Evolutionary conservation across 345 rosid species (phyloP).

Genomic region (Orychophragmus violaceus): DNA sequence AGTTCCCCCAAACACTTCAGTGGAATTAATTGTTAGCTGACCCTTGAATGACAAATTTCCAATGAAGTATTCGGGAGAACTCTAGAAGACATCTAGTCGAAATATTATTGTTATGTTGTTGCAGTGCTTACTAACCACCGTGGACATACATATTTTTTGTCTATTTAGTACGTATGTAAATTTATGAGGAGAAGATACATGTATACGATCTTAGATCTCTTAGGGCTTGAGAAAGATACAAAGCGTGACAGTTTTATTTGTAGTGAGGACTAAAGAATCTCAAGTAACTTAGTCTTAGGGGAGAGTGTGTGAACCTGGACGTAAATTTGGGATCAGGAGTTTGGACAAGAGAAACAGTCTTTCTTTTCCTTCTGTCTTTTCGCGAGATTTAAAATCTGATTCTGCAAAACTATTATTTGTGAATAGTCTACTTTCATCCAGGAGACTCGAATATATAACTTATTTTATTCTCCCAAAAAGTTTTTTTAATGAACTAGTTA

Average conservation of each 20-base stretch:
- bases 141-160: not conserved
- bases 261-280: constrained; percentile 17
- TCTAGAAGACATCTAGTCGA: constrained; percentile 18
- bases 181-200: not conserved
- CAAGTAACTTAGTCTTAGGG: not conserved
- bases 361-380: not conserved
- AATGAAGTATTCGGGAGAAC: constrained; percentile 26
- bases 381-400: not conserved
- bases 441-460: not conserved
- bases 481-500: not conserved
- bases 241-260: not conserved
- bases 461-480: not conserved
- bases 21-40: not conserved
- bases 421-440: not conserved
- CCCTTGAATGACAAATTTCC: not conserved
- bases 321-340: constrained; percentile 13
- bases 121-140: not conserved
- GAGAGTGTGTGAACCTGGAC: constrained; percentile 22
- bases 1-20: constrained; percentile 36
- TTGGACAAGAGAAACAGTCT: constrained; percentile 5
- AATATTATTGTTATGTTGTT: not conserved
- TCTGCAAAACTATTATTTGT: not conserved
- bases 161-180: not conserved
- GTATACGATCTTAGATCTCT: not conserved
- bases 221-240: not conserved